Conservation (phyloP, 176 grass and related monocot genomes). For the Pontederia paniculata region DNA sequence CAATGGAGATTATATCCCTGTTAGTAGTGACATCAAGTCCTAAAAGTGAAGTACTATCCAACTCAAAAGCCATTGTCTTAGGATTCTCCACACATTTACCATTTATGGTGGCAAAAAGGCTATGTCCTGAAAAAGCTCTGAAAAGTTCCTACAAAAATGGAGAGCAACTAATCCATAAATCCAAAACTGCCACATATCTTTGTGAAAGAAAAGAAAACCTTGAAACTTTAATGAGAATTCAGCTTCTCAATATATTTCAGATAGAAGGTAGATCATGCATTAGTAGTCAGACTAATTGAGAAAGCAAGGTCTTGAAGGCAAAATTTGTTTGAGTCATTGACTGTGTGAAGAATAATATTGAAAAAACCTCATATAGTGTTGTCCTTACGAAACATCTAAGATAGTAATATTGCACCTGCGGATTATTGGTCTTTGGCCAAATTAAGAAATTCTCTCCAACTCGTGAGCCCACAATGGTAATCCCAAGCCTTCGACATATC, state of each 20-base stretch:
- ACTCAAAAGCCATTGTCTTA: slow-evolving; percentile 34
- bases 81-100: slow-evolving; percentile 34
- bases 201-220: background rate
- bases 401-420: slow-evolving; percentile 16
- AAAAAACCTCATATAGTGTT: too few species aligned
- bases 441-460: slow-evolving; percentile 41
- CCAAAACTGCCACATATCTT: slow-evolving; percentile 1
- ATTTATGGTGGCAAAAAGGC: slow-evolving; percentile 34
- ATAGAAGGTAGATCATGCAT: too few species aligned
- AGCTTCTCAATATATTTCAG: too few species aligned
- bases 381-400: too few species aligned
- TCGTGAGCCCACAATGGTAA: slow-evolving; percentile 31
- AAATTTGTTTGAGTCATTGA: too few species aligned
- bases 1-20: slow-evolving; percentile 41
- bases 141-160: slow-evolving; percentile 32
- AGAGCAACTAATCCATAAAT: slow-evolving; percentile 4
- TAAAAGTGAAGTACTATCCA: slow-evolving; percentile 34
- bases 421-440: slow-evolving; percentile 29
- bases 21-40: slow-evolving; percentile 29
- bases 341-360: too few species aligned
- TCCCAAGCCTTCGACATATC: slow-evolving; percentile 33
- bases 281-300: too few species aligned
- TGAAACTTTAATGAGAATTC: background rate
- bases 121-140: slow-evolving; percentile 35
- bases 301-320: too few species aligned